phyloP scores from a whole-genome alignment of 2,329 filamentous ascomycete species.

The Monosporascus sp. region DNA sequence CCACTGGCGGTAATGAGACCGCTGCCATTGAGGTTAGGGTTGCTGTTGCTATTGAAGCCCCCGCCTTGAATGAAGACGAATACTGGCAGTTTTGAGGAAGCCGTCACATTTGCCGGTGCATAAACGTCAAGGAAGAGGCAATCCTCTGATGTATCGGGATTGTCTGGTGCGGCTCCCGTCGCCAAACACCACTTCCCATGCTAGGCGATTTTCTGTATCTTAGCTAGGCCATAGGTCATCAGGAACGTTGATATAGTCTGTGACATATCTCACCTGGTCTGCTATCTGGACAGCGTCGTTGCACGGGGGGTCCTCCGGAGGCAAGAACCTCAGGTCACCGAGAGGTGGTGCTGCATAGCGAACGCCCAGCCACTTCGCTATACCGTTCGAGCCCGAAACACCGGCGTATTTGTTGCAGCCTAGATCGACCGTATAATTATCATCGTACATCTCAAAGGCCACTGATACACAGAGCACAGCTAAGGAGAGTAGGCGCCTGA shows the following conservation, averaged over 20 bases:
- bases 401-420: slow-evolving; percentile 64
- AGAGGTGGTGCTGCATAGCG: slow-evolving; percentile 68
- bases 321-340: slow-evolving; percentile 59
- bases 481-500: slow-evolving; percentile 8
- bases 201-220: slow-evolving; percentile 9
- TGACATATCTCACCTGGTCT: slow-evolving; percentile 36
- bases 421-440: slow-evolving; percentile 48
- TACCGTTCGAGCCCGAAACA: slow-evolving; percentile 43
- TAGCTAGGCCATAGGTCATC: background rate
- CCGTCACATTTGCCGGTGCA: slow-evolving; percentile 49
- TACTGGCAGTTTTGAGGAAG: slow-evolving; percentile 54
- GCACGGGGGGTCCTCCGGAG: slow-evolving; percentile 56
- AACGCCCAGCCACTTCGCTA: slow-evolving; percentile 70
- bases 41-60: slow-evolving; percentile 48
- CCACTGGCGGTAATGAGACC: slow-evolving; percentile 55
- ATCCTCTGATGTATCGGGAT: slow-evolving; percentile 43
- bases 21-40: slow-evolving; percentile 52
- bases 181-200: slow-evolving; percentile 21
- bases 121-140: slow-evolving; percentile 66
- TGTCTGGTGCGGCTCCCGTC: slow-evolving; percentile 11
- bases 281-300: slow-evolving; percentile 46
- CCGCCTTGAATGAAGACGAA: slow-evolving; percentile 56
- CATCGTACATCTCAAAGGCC: background rate
- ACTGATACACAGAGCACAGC: background rate
- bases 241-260: background rate